Base-by-base conservation (phyloP, 2,329 filamentous ascomycete species). In the Fusarium sp. region DNA sequence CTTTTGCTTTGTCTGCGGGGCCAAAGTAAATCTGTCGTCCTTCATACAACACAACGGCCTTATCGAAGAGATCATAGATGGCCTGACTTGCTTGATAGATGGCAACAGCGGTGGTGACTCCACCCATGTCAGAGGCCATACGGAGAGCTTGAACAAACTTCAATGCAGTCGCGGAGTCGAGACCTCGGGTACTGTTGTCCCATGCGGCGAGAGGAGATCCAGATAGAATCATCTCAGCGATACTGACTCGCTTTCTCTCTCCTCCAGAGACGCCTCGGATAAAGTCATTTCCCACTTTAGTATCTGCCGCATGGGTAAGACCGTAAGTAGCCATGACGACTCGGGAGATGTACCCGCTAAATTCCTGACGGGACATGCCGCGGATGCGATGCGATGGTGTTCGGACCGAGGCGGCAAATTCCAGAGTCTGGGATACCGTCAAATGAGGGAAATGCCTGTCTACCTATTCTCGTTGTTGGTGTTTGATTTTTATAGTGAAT, bases 1-100 rank as follows among this genome's bases (percentile, higher is more conserved):
- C 76, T 72, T 85, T 89, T 0, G 92, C 92, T 5, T 82, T 76
- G 7, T 74, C 76, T 1, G 88, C 86, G 0, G 86, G 85, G 0
- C 92, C 92, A 70, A 90, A 94, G 80, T 89, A 95, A 66, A 94
- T 94, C 73, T 94, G 87, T 0, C 90, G 85, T 2, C 92, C 93
- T 75, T 94, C 90, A 73, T 94, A 94, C 0, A 94, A 82, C 0
- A 95, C 90, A 0, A 89, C 84, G 1, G 87, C 88, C 77, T 94
- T 94, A 80, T 95, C 91, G 73, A 95, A 94, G 17, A 88, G 79
- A 36, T 92, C 89, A 74, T 92, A 92, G 36, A 91, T 90, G 39
- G 86, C 81, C 73, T 92, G 88, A 17, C 87, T 88, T 5, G 92
- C 91, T 73, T 94, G 91, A 66, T 93, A 93, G 11, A 94, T 87